phyloP scores from a whole-genome alignment of 2,329 filamentous ascomycete species.

The Nannizziopsis arthrosporioides region DNA sequence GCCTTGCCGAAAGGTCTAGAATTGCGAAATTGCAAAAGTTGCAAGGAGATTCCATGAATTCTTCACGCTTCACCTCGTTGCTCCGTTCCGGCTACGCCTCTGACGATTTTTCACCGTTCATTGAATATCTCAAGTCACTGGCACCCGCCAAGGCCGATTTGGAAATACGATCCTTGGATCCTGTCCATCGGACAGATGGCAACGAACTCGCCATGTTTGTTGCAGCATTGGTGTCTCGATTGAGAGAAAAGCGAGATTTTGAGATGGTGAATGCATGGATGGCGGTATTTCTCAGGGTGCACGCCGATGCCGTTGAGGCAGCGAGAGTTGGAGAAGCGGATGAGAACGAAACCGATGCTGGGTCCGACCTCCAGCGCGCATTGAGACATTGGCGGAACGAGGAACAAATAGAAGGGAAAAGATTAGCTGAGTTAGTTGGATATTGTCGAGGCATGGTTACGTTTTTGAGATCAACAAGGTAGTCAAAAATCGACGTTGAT shows the following conservation, averaged over 20 bases:
- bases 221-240: slow-evolving; percentile 58
- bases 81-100: slow-evolving; percentile 38
- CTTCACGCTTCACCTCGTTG: slow-evolving; percentile 38
- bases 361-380: slow-evolving; percentile 42
- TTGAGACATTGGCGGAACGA: slow-evolving; percentile 59
- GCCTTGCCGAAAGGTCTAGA: slow-evolving; percentile 47
- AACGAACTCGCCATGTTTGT: slow-evolving; percentile 74
- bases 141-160: slow-evolving; percentile 78
- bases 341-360: slow-evolving; percentile 26
- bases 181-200: slow-evolving; percentile 11
- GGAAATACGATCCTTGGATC: slow-evolving; percentile 69
- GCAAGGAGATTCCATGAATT: slow-evolving; percentile 22
- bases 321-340: slow-evolving; percentile 12
- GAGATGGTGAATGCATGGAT: slow-evolving; percentile 96
- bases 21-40: slow-evolving; percentile 54
- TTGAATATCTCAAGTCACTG: slow-evolving; percentile 68
- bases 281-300: slow-evolving; percentile 77
- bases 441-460: slow-evolving; percentile 79
- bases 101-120: slow-evolving; percentile 54
- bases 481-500: not conserved
- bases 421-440: slow-evolving; percentile 65
- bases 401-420: slow-evolving; percentile 58
- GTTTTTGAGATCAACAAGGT: slow-evolving; percentile 56
- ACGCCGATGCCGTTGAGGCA: slow-evolving; percentile 48
- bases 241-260: slow-evolving; percentile 65